A percentile compares a stretch with the other conserved stretches of the same genome.
These are phyloP conservation scores for Trametes sp. DNA, from an alignment of 1,284 basidiomycete species.

Conservation along the genomic window DNA sequence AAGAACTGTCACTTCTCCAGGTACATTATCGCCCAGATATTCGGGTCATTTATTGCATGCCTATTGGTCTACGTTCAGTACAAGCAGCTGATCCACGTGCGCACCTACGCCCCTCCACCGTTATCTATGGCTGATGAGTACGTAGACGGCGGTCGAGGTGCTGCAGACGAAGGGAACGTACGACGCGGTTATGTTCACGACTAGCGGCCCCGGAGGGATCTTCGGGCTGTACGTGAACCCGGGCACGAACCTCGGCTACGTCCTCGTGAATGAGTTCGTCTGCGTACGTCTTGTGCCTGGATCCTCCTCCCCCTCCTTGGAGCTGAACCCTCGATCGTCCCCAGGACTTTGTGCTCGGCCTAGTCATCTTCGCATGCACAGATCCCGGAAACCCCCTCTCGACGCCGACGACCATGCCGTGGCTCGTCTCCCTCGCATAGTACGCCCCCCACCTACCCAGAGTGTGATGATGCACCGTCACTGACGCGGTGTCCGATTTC, in stretches of 20 bases:
- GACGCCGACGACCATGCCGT: conserved; percentile 60
- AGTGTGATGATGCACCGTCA: background rate
- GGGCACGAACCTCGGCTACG: conserved; percentile 59
- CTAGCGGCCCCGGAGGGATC: conserved; percentile 66
- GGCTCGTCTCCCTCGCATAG: conserved; percentile 65
- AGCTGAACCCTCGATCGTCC: conserved; percentile 12
- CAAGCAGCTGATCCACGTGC: conserved; percentile 55
- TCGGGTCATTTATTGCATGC: conserved; percentile 69
- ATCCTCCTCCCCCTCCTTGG: background rate
- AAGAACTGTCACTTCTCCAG: conserved; percentile 39
- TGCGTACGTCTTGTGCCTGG: conserved; percentile 50
- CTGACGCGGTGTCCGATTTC: background rate
- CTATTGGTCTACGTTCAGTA: conserved; percentile 69
- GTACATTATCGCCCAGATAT: conserved; percentile 68
- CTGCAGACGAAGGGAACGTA: conserved; percentile 51
- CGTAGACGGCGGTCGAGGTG: conserved; percentile 49
- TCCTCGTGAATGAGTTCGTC: conserved; percentile 72
- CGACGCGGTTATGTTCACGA: conserved; percentile 58
- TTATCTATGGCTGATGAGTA: background rate
- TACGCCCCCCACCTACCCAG: too few species aligned
- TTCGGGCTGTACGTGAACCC: conserved; percentile 62
- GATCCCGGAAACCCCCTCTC: conserved; percentile 70
- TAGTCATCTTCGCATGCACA: conserved; percentile 62
- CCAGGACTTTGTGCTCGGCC: conserved; percentile 71
- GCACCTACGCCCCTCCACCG: conserved; percentile 14